Conservation (phyloP, 768 basidiomycete species). For the Cubamyces sp. region DNA sequence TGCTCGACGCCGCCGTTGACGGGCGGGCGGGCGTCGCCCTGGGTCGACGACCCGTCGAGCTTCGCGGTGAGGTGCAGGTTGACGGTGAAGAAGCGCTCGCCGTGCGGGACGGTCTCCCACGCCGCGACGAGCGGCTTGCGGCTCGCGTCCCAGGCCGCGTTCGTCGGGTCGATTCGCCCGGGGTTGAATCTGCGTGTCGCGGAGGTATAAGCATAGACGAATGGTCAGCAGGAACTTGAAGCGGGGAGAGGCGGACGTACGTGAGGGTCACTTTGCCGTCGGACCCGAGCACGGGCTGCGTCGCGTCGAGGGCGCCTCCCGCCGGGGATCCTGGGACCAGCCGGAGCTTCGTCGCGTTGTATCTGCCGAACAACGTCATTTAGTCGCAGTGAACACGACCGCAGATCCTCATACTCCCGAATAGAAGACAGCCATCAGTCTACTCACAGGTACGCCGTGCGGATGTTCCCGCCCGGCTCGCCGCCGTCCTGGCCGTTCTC, state of each 20-base stretch:
- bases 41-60: constrained; percentile 48
- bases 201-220: too few relatives aligned
- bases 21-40: constrained; percentile 60
- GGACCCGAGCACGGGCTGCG: constrained; percentile 40
- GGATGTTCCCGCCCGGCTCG: constrained; percentile 65
- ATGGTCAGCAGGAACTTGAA: too few relatives aligned
- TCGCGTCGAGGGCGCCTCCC: constrained; percentile 54
- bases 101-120: constrained; percentile 48
- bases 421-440: background rate
- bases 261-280: constrained; percentile 45
- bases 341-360: constrained; percentile 50
- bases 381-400: background rate
- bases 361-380: constrained; percentile 34
- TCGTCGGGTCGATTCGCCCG: constrained; percentile 63
- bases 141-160: constrained; percentile 53
- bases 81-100: constrained; percentile 55
- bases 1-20: constrained; percentile 54
- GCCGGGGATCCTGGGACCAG: constrained; percentile 51
- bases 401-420: background rate
- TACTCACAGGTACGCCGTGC: constrained; percentile 55
- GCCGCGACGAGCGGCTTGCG: constrained; percentile 63
- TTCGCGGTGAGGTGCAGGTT: constrained; percentile 64
- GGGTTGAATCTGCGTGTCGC: constrained; percentile 53
- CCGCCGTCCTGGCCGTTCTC: constrained; percentile 60
- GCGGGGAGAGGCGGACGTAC: constrained; percentile 35